A percentile compares a stretch with the other conserved stretches of the same genome.
Conservation (phyloP, 2,329 filamentous ascomycete species). For the Hortaea sp. region DNA sequence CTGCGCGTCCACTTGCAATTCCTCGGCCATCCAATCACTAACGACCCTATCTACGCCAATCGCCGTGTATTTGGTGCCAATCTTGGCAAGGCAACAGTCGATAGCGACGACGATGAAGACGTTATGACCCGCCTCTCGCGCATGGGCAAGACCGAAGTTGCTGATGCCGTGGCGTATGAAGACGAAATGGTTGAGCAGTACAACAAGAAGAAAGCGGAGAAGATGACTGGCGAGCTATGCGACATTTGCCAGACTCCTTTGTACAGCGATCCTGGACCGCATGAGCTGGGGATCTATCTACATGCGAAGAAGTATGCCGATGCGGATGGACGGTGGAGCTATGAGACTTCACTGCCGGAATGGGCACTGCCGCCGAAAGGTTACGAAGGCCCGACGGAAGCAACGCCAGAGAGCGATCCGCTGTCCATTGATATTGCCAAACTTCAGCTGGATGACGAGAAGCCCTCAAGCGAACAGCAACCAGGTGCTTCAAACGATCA, state of each 20-base stretch:
- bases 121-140: slow-evolving; percentile 74
- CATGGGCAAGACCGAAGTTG: slow-evolving; percentile 91
- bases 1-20: slow-evolving; percentile 91
- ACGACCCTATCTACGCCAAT: slow-evolving; percentile 97
- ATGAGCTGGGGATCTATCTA: slow-evolving; percentile 87
- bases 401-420: slow-evolving; percentile 41
- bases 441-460: slow-evolving; percentile 15
- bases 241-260: slow-evolving; percentile 74
- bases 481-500: no score
- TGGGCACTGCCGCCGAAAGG: slow-evolving; percentile 81
- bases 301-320: slow-evolving; percentile 88
- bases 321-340: slow-evolving; percentile 72
- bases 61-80: slow-evolving; percentile 78
- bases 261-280: slow-evolving; percentile 82
- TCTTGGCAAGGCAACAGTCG: slow-evolving; percentile 59
- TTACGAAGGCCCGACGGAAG: slow-evolving; percentile 52
- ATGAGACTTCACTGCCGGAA: slow-evolving; percentile 69
- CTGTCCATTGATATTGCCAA: slow-evolving; percentile 32
- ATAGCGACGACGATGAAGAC: slow-evolving; percentile 71
- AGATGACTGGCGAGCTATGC: slow-evolving; percentile 78
- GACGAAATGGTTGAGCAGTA: slow-evolving; percentile 89
- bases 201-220: slow-evolving; percentile 82
- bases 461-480: no score
- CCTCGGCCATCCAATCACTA: slow-evolving; percentile 87
- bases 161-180: slow-evolving; percentile 84